Percentiles rank a stretch among this genome's conserved stretches.
These are phyloP conservation scores for Rhynchospora pubera DNA, from an alignment of 176 grass and related monocot species.

Conservation along the genomic window DNA sequence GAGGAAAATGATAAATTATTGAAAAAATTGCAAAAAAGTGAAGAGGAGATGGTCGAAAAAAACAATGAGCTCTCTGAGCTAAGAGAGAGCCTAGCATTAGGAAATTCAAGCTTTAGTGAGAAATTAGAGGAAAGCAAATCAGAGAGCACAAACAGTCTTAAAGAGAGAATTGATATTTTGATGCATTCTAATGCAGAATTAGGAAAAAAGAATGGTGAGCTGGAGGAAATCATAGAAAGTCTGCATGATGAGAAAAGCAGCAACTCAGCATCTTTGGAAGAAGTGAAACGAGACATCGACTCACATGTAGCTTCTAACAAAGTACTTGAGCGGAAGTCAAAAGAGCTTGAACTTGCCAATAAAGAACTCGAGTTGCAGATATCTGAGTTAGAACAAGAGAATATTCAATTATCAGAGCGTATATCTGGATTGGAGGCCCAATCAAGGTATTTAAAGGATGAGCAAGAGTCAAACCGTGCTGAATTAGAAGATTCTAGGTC, in stretches of 20 bases:
- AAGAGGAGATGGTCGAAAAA: constrained; percentile 41
- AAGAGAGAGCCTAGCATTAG: constrained; percentile 32
- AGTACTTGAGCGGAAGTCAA: constrained; percentile 43
- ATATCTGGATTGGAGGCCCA: constrained; percentile 76
- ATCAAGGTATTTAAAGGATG: constrained; percentile 43
- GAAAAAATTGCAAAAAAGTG: constrained; percentile 43
- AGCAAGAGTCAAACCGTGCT: constrained; percentile 48
- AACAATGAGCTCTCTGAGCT: constrained; percentile 48
- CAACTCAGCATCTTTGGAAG: constrained; percentile 70
- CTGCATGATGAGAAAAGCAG: constrained; percentile 57
- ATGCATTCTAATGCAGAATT: constrained; percentile 48
- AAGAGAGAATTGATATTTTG: constrained; percentile 48
- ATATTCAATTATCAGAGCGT: constrained; percentile 52
- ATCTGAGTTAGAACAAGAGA: constrained; percentile 68
- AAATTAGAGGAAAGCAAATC: constrained; percentile 41
- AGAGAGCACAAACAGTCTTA: constrained; percentile 33
- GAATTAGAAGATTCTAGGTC: constrained; percentile 70
- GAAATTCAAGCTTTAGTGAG: constrained; percentile 23
- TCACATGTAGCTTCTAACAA: constrained; percentile 58
- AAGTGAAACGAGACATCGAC: constrained; percentile 60
- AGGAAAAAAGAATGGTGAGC: constrained; percentile 54
- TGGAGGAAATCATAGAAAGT: constrained; percentile 53
- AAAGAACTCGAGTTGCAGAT: constrained; percentile 55
- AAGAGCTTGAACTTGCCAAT: constrained; percentile 59
- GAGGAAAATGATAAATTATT: constrained; percentile 42